Evolutionary conservation across 305 asterid genomes (phyloP).

Genomic region (Fraxinus latifolia): DNA sequence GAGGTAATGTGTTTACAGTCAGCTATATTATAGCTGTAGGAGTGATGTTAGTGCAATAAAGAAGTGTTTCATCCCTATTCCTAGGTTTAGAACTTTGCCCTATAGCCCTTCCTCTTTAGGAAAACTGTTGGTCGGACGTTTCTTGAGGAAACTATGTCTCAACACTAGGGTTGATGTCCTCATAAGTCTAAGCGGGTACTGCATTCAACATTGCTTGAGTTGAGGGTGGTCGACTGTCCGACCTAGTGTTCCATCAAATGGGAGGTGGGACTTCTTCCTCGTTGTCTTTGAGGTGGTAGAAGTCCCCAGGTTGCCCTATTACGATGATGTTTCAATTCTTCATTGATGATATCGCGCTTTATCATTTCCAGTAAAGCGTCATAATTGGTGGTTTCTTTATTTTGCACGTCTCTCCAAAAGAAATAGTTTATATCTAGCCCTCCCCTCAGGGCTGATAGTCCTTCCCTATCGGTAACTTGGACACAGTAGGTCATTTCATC

Average conservation of each 20-base stretch:
- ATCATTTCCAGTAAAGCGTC: too few species aligned
- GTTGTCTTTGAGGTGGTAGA: not conserved
- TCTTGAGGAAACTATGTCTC: not conserved
- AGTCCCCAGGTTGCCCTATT: too few species aligned
- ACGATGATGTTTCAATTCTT: too few species aligned
- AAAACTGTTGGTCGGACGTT: too few species aligned
- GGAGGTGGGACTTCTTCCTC: not conserved
- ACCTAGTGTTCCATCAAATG: not conserved
- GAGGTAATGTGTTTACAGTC: not conserved
- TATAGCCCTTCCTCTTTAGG: not conserved
- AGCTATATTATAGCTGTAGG: not conserved
- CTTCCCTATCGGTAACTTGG: not conserved
- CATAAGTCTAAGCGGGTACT: not conserved
- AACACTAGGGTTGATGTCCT: not conserved
- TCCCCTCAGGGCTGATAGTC: not conserved
- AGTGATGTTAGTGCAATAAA: not conserved
- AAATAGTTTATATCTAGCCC: not conserved
- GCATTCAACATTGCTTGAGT: not conserved
- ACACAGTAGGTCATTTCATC: not conserved
- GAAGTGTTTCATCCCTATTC: not conserved
- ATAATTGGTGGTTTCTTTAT: too few species aligned
- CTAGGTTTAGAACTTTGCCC: not conserved
- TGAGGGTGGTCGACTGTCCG: not conserved
- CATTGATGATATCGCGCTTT: too few species aligned
- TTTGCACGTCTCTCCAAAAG: too few species aligned